Base-by-base conservation (phyloP, 2,329 filamentous ascomycete genomes). In the Alternaria longipes region DNA sequence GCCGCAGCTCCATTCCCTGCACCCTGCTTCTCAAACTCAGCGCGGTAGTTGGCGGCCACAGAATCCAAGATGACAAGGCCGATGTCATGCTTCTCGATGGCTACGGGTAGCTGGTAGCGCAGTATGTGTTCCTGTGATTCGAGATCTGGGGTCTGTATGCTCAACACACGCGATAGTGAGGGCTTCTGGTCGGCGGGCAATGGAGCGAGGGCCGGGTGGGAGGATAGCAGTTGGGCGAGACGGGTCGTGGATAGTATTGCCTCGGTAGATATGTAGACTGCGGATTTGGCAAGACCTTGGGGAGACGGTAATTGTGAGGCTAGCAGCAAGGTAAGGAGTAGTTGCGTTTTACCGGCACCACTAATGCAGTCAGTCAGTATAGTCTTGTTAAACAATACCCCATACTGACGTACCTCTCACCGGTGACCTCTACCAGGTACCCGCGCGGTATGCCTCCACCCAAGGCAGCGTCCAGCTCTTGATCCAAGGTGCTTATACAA, bases 111-210 rank as follows among this genome's bases (percentile, higher is more conserved):
- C 78, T 99, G 95, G 79, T 92, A 98, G 66, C 89, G 89, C 26
- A 98, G 84, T 74, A 99, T 97, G 80, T 98, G 94, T 61, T 98
- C 94, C 80, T 99, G 95, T 0, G 91, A 90, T 79, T 98, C 95
- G 57, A 98, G 88, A 76, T 98, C 94, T 32, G 92, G 91, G 9
- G 92, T 93, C 51, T 90, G 89, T 66, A 95, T 91, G 76, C 90
- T 92, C 70, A 93, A 85, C 65, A 99, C 89, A 66, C 86, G 84
- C 77, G 92, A 89, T 5, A 97, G 84, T 0, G 91, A 91, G 1
- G 93, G 89, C 22, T 74, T 77, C 5, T 81, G 68, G 16, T 79
- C 66, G 20, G 74, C 58, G 1, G 81, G 67, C 16, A 86, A 74
- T 22, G 70, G 70, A 26, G 78, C 77, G 59, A 97, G 84, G 51